These are phyloP conservation scores for Cystoderma amianthinum DNA, from an alignment of 768 basidiomycete genomes.

Conservation along the genomic window DNA sequence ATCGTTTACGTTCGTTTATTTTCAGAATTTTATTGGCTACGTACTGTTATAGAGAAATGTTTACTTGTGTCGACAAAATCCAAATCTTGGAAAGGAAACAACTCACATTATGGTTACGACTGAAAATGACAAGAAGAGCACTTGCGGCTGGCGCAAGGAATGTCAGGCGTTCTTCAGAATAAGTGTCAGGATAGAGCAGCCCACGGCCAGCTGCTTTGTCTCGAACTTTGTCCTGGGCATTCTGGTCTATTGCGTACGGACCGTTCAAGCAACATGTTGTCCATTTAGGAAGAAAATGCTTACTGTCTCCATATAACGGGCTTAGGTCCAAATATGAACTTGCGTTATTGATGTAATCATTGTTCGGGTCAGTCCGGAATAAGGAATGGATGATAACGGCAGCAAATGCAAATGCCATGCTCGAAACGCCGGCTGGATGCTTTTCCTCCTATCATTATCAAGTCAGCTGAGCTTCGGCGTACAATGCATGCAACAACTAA, in stretches of 20 bases:
- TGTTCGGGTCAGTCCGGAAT: conserved; percentile 39
- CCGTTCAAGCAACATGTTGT: conserved; percentile 1
- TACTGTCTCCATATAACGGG: conserved; percentile 46
- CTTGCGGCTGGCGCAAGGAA: conserved; percentile 48
- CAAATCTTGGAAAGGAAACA: not conserved
- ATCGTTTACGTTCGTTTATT: conserved; percentile 47
- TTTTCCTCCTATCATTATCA: conserved; percentile 20
- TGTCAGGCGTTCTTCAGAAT: conserved; percentile 43
- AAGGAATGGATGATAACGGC: conserved; percentile 55
- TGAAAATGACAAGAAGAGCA: conserved; percentile 49
- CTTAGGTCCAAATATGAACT: conserved; percentile 52
- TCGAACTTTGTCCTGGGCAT: conserved; percentile 33
- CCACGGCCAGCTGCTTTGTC: conserved; percentile 43
- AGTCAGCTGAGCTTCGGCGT: conserved; percentile 11
- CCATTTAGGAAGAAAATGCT: conserved; percentile 7
- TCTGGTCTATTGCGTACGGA: conserved; percentile 28
- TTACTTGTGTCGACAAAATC: not conserved
- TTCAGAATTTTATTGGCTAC: conserved; percentile 44
- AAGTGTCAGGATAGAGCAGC: conserved; percentile 43
- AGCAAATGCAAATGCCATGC: conserved; percentile 61
- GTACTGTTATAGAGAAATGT: conserved; percentile 25
- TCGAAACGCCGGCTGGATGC: conserved; percentile 54
- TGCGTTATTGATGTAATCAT: conserved; percentile 43
- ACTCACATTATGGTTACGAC: conserved; percentile 53
- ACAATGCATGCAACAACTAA: conserved; percentile 22